These are phyloP conservation scores for Amaranthus cruentus DNA, from an alignment of 148 eudicot species.

Conservation along the genomic window DNA sequence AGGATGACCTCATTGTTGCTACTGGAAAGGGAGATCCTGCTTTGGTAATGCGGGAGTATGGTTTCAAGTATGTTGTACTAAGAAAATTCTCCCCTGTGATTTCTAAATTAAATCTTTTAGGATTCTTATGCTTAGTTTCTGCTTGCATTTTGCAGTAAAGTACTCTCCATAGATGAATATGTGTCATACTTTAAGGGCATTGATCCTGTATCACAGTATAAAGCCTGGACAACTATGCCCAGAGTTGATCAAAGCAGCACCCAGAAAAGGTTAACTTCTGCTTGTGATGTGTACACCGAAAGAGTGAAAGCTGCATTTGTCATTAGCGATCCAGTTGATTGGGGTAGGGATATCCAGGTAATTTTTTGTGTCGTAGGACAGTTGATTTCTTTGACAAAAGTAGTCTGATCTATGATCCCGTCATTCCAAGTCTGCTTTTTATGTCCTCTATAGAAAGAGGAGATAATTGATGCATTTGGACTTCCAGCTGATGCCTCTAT, in stretches of 20 bases:
- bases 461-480: background rate
- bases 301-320: constrained; percentile 48
- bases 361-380: background rate
- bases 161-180: constrained; percentile 49
- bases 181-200: constrained; percentile 42
- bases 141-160: constrained; percentile 34
- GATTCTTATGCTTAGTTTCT: background rate
- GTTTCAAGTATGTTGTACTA: constrained; percentile 46
- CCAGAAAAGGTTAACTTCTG: constrained; percentile 14
- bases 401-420: background rate
- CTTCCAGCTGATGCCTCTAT: background rate
- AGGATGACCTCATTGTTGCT: constrained; percentile 45
- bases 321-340: constrained; percentile 57
- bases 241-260: constrained; percentile 9
- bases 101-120: background rate
- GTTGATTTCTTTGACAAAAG: background rate
- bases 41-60: constrained; percentile 48
- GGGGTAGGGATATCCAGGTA: constrained; percentile 69
- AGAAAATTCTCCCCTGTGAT: background rate
- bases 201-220: constrained; percentile 52
- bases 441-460: background rate
- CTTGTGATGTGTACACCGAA: constrained; percentile 24
- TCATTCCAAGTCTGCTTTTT: constrained; percentile 4
- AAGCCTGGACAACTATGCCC: constrained; percentile 37
- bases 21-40: constrained; percentile 57